Evolutionary conservation across 1,139 yeast species (phyloP).

Genomic region (Candida pseudocylindracea): DNA sequence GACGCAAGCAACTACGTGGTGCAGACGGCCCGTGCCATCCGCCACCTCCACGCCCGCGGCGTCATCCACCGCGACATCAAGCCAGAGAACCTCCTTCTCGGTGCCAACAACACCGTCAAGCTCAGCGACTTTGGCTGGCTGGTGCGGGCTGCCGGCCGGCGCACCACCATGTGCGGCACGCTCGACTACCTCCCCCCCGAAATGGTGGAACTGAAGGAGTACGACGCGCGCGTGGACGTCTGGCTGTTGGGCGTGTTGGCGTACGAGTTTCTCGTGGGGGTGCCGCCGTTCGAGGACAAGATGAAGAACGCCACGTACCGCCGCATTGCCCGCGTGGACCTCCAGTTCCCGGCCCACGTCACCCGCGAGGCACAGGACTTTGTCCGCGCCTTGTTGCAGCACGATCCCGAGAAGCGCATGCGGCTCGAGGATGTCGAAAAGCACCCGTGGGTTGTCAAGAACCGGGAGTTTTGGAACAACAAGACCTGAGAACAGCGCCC

Average conservation of each 20-base stretch:
- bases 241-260: slow-evolving; percentile 88
- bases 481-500: no score
- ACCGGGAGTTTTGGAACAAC: slow-evolving; percentile 23
- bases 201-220: slow-evolving; percentile 69
- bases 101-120: slow-evolving; percentile 50
- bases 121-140: slow-evolving; percentile 97
- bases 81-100: slow-evolving; percentile 73
- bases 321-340: slow-evolving; percentile 57
- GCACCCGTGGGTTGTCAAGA: slow-evolving; percentile 71
- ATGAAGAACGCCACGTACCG: slow-evolving; percentile 56
- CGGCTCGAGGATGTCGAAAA: slow-evolving; percentile 32
- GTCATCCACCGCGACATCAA: slow-evolving; percentile 84
- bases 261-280: slow-evolving; percentile 73
- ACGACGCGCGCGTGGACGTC: slow-evolving; percentile 60
- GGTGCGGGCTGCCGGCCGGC: slow-evolving; percentile 24
- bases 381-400: slow-evolving; percentile 33
- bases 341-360: slow-evolving; percentile 47
- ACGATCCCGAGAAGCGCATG: slow-evolving; percentile 47
- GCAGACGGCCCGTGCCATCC: slow-evolving; percentile 65
- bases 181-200: slow-evolving; percentile 91
- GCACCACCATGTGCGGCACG: slow-evolving; percentile 88
- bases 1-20: slow-evolving; percentile 59
- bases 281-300: slow-evolving; percentile 79
- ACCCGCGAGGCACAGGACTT: slow-evolving; percentile 61
- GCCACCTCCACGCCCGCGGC: slow-evolving; percentile 53